Conservation (phyloP, 2,329 filamentous ascomycete species). For the Alternaria hordeiaustralica region DNA sequence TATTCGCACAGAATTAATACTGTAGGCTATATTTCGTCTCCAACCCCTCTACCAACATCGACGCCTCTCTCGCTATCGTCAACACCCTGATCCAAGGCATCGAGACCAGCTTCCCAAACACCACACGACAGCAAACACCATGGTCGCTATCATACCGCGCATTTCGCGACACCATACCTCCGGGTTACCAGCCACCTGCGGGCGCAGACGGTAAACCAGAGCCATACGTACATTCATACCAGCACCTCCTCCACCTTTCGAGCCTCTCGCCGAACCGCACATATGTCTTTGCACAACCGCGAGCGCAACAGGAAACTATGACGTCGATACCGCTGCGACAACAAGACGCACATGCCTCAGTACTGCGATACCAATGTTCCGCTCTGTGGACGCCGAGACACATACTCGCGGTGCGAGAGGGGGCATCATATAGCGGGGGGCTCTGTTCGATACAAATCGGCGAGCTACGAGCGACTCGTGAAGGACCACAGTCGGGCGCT, state of each 20-base stretch:
- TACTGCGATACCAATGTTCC: conserved; percentile 29
- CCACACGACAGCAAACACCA: conserved; percentile 21
- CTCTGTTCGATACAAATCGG: conserved; percentile 38
- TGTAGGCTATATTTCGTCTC: conserved; percentile 44
- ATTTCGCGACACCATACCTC: conserved; percentile 40
- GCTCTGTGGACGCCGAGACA: conserved; percentile 40
- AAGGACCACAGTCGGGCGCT: conserved; percentile 23
- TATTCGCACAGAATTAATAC: neutral
- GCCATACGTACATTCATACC: conserved; percentile 31
- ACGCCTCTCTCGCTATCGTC: conserved; percentile 29
- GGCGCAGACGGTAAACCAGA: conserved; percentile 22
- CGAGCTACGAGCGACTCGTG: conserved; percentile 30
- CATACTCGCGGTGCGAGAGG: conserved; percentile 26
- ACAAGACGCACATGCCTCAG: conserved; percentile 25
- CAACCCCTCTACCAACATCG: conserved; percentile 30
- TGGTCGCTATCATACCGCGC: conserved; percentile 44
- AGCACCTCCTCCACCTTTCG: conserved; percentile 39
- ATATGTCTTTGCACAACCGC: conserved; percentile 35
- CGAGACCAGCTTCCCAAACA: conserved; percentile 33
- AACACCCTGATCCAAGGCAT: conserved; percentile 33
- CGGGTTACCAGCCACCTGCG: conserved; percentile 10
- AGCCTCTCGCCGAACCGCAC: conserved; percentile 26
- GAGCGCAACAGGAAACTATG: conserved; percentile 17
- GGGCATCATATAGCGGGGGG: conserved; percentile 28
- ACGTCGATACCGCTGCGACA: conserved; percentile 33